Evolutionary conservation across 1,284 basidiomycete species (phyloP).

Genomic region (Lentinula novae-zelandiae): DNA sequence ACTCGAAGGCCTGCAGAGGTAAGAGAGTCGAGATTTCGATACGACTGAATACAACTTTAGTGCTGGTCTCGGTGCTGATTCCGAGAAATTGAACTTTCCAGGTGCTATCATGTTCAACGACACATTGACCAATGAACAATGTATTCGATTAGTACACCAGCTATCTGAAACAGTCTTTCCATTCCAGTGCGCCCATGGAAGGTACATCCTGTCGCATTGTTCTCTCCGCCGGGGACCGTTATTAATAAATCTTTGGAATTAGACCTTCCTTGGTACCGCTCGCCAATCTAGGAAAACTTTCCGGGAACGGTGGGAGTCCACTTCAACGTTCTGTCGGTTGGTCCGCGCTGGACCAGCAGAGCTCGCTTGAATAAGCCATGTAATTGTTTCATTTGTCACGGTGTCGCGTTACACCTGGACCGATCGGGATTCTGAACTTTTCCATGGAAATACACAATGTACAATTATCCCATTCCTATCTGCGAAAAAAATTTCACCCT

Average conservation of each 20-base stretch:
- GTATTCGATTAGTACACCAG: conserved; percentile 61
- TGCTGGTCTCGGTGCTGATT: not conserved
- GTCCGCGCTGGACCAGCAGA: conserved; percentile 14
- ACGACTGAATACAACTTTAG: not conserved
- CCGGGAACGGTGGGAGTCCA: conserved; percentile 9
- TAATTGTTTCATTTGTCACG: conserved; percentile 13
- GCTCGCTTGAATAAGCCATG: conserved; percentile 11
- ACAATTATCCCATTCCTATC: not conserved
- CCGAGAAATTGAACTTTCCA: conserved; percentile 27
- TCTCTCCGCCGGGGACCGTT: conserved; percentile 11
- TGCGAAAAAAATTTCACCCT: not conserved
- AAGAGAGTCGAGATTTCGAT: conserved; percentile 20
- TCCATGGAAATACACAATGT: conserved; percentile 1
- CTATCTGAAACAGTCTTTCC: conserved; percentile 76
- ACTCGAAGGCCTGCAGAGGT: conserved; percentile 93
- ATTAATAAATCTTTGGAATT: conserved; percentile 6
- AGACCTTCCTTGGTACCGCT: conserved; percentile 50
- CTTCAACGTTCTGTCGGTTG: conserved; percentile 9
- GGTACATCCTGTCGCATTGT: conserved; percentile 33
- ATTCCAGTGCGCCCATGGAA: conserved; percentile 93
- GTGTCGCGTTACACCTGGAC: conserved; percentile 6
- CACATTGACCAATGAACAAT: conserved; percentile 62
- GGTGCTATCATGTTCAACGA: conserved; percentile 99
- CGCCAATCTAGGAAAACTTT: conserved; percentile 25
- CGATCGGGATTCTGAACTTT: conserved; percentile 7